Evolutionary conservation across 345 rosid genomes (phyloP), one percentile per base, ranked within the genome.

Genomic region (Corchorus olitorius): DNA sequence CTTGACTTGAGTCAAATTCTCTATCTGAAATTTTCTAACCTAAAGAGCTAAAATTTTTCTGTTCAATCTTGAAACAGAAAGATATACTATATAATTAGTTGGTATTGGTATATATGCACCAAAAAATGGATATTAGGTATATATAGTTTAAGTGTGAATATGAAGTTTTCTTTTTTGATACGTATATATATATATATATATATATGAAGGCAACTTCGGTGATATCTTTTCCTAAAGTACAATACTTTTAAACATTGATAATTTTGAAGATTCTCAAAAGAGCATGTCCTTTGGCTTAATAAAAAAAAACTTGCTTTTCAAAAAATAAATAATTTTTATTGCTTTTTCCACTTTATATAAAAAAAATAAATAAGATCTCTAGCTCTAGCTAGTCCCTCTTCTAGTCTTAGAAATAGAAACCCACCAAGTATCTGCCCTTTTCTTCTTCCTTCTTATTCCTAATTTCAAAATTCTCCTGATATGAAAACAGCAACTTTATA

Each of bases 141-240:
- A 56, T 19, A 19, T 22, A 11, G 12, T 5, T 3, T 22, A 33
- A 58, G 33, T 58, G 62, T 58, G 62, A 19, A 22, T 1, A 58
- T 22, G 6, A 22, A 56, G 4, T 19, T 11, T 7, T 56, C 12
- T 8, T 10, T 56, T 39, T 39, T 39, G 6, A 39, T 39, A 39
- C 43, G 6, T 39, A 39, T 39, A 39, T 19, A 8, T 3, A 56
- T 20, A n/a, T 39, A 39, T 39, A 39, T n/a, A n/a, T 39, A 39
- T 19, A 8, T 3, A 56, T 20, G 5, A 8, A 56, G 35, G 37
- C 63, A 59, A 59, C 63, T 22, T 60, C 1, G 64, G 39, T 33
- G 64, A 60, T 60, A 60, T 27, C 17, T 60, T 60, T 60, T n/a
- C 15, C 43, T 41, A 65, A 65, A 43, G 52, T 65, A 43, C 15